Base-by-base conservation (phyloP, 257 asterid genomes). In the Penstemon davidsonii region DNA sequence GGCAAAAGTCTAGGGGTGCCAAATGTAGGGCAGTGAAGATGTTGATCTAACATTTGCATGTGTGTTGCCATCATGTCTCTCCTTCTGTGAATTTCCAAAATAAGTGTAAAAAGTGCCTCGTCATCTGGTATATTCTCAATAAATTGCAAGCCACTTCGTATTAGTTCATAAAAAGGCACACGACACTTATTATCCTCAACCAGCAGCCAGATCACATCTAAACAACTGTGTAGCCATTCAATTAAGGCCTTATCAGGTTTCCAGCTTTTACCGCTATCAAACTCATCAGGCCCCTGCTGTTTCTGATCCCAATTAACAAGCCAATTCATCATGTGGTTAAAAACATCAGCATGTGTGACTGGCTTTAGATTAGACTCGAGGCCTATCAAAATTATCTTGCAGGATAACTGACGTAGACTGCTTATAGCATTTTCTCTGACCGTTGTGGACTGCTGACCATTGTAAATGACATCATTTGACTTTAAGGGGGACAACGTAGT, bases 1-100 rank as follows among this genome's bases (percentile, higher is more conserved):
- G 87, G 88, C 78, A 90, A 79, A 73, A 90, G 95, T 76, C 99
- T 84, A 67, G 99, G 87, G 67, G 95, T 90, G 75, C 97, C 99
- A 79, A 93, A 93, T 46, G 99, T 81, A 50, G 99, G 99, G 83
- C 99, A 93, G 69, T 93, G 97, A 69, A 93, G 96, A 79, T 93
- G 99, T 50, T 88, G 96, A 76, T 93, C 99, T 72, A 93, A 85
- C 99, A 93, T 93, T 80, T 87, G 96, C 99, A 88, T 91, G 86
- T 93, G 97, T 74, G 83, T 84, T 43, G 97, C 96, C 95, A 93
- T 86, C 95, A 85, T 87, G 84, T 93, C 99, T 73, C 97, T 84
- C 84, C 96, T 85, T 81, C 92, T 75, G 63, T 93, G 99, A 67
- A 93, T 90, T 78, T 93, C 99, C 83, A 93, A 69, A 71, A 93